These are phyloP conservation scores for Fusarium bulbicola DNA, from an alignment of 2,329 filamentous ascomycete genomes.

Conservation along the genomic window DNA sequence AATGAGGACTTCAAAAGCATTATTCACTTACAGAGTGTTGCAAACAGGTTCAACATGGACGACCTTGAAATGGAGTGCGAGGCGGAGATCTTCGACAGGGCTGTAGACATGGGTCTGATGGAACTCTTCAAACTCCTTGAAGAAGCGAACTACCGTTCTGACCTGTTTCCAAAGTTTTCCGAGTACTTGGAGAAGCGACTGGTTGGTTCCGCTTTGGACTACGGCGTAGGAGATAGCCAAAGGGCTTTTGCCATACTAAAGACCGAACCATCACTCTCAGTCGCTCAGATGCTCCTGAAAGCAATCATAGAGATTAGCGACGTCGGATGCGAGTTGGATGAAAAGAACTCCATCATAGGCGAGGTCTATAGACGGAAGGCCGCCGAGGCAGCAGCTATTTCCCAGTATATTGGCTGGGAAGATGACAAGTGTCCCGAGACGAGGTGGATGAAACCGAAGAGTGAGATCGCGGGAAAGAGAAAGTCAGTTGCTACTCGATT, in stretches of 20 bases:
- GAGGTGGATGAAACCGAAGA: background rate
- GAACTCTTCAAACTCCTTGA: background rate
- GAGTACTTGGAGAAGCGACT: background rate
- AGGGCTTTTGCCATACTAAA: background rate
- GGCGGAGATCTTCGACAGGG: background rate
- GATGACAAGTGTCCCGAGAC: background rate
- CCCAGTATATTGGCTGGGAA: background rate
- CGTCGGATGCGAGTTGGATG: background rate
- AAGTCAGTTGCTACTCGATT: background rate
- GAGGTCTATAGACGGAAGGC: background rate
- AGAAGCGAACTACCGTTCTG: background rate
- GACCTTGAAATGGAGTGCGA: background rate
- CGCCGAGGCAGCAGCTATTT: background rate
- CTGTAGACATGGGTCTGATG: background rate
- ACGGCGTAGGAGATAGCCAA: background rate
- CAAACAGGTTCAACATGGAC: background rate
- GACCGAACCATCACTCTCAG: background rate
- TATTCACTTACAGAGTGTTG: background rate
- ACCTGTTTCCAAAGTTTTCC: background rate
- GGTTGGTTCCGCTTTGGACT: background rate
- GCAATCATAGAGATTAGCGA: background rate
- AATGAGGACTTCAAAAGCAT: background rate
- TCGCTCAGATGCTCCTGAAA: background rate
- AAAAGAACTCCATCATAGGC: too few species aligned
- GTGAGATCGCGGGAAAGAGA: too few species aligned